Evolutionary conservation across 2,329 filamentous ascomycete species (phyloP).

Genomic region (Botryotinia globosa): DNA sequence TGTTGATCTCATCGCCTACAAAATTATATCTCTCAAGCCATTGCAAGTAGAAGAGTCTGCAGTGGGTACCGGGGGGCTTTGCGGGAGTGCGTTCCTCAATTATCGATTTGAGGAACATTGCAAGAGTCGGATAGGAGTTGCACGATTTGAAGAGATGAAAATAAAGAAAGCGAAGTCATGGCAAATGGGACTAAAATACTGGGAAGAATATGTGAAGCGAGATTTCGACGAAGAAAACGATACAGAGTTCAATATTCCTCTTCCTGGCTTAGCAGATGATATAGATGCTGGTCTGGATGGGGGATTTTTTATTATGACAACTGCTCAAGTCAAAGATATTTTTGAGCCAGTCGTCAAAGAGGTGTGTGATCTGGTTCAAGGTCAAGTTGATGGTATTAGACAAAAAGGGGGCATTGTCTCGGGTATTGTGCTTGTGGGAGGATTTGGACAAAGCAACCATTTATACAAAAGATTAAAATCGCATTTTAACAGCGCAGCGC

Average conservation of each 20-base stretch:
- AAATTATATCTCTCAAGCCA: conserved; percentile 70
- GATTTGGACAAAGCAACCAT: conserved; percentile 77
- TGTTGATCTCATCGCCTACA: conserved; percentile 78
- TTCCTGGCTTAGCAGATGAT: conserved; percentile 73
- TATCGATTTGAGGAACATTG: conserved; percentile 80
- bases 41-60: conserved; percentile 74
- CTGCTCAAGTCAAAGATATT: conserved; percentile 67
- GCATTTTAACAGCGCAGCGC: conserved; percentile 57
- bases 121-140: conserved; percentile 61
- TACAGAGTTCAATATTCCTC: conserved; percentile 74
- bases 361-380: conserved; percentile 65
- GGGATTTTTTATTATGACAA: conserved; percentile 71
- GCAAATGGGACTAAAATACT: conserved; percentile 76
- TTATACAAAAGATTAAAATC: conserved; percentile 68
- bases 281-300: conserved; percentile 72
- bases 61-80: conserved; percentile 74
- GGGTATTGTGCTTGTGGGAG: conserved; percentile 78
- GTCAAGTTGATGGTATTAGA: conserved; percentile 63
- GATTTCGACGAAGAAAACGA: conserved; percentile 80
- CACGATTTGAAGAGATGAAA: conserved; percentile 71
- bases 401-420: conserved; percentile 60
- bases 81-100: conserved; percentile 76
- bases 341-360: conserved; percentile 73
- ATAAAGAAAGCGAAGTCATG: conserved; percentile 74
- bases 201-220: conserved; percentile 81